A percentile compares a stretch with the other conserved stretches of the same genome.
These are phyloP conservation scores for Apiospora sp. DNA, from an alignment of 2,329 filamentous ascomycete genomes.

Conservation along the genomic window DNA sequence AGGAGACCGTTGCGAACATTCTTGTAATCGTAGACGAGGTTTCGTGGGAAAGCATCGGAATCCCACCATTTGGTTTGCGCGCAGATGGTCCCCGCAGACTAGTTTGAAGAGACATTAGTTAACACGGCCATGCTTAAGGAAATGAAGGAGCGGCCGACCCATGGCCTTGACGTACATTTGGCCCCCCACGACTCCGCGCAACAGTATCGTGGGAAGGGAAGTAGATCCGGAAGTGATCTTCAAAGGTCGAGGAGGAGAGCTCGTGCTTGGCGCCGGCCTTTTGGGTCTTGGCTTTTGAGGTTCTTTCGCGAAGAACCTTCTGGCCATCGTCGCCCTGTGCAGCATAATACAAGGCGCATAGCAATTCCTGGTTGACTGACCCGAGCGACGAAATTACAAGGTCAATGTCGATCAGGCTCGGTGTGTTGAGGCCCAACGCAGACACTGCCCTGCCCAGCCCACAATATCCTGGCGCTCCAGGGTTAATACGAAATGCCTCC, in stretches of 20 bases:
- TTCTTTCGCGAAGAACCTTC: slow-evolving; percentile 53
- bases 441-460: slow-evolving; percentile 75
- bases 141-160: too few relatives aligned
- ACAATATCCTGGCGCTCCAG: slow-evolving; percentile 67
- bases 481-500: slow-evolving; percentile 28
- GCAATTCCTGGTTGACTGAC: slow-evolving; percentile 72
- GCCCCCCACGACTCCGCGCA: slow-evolving; percentile 67
- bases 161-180: slow-evolving; percentile 53
- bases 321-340: slow-evolving; percentile 59
- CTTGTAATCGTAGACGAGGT: slow-evolving; percentile 77
- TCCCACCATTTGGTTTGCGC: slow-evolving; percentile 78
- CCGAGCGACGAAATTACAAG: slow-evolving; percentile 85
- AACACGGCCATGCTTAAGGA: background rate
- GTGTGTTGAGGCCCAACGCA: slow-evolving; percentile 66
- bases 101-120: background rate
- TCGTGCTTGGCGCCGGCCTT: slow-evolving; percentile 35
- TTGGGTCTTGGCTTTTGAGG: slow-evolving; percentile 42
- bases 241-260: slow-evolving; percentile 36
- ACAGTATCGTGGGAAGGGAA: slow-evolving; percentile 82
- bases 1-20: slow-evolving; percentile 76
- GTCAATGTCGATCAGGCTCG: slow-evolving; percentile 70
- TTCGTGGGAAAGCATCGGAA: slow-evolving; percentile 71
- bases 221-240: slow-evolving; percentile 73
- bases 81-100: slow-evolving; percentile 85
- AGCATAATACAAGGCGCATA: slow-evolving; percentile 64